These are phyloP conservation scores for Chytriomyces sp. DNA, from an alignment of 192 early-diverging fungal genomes.

Conservation along the genomic window DNA sequence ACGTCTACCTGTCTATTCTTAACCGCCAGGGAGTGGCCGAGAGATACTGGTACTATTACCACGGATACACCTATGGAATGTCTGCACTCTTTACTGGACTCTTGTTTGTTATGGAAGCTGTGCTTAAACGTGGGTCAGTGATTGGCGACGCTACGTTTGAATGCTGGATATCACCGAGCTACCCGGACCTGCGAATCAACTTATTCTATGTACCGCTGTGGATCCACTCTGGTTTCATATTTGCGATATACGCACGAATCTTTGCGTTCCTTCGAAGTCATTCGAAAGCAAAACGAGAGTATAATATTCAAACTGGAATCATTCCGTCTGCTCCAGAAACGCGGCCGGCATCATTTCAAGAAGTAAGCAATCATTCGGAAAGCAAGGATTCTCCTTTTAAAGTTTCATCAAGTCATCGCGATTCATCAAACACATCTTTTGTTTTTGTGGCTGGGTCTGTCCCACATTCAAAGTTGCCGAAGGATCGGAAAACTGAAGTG, in stretches of 20 bases:
- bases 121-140: background rate
- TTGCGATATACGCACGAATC: background rate
- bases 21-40: background rate
- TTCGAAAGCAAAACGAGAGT: background rate
- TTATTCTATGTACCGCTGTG: conserved; percentile 14
- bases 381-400: background rate
- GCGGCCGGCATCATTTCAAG: background rate
- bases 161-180: conserved; percentile 6
- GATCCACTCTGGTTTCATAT: background rate
- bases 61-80: background rate
- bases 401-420: background rate
- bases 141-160: conserved; percentile 27
- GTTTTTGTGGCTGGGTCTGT: background rate
- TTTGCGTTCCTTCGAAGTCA: background rate
- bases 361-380: background rate
- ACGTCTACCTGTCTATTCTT: background rate
- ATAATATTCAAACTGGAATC: background rate
- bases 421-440: background rate
- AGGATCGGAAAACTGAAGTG: background rate
- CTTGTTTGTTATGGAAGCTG: conserved; percentile 9
- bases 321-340: background rate
- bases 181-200: conserved; percentile 2
- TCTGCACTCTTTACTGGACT: background rate
- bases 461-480: background rate
- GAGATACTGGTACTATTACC: background rate